Evolutionary conservation across 2,329 filamentous ascomycete species (phyloP), one percentile per base, ranked within the genome.

Genomic region (Penicillium brasilianum): DNA sequence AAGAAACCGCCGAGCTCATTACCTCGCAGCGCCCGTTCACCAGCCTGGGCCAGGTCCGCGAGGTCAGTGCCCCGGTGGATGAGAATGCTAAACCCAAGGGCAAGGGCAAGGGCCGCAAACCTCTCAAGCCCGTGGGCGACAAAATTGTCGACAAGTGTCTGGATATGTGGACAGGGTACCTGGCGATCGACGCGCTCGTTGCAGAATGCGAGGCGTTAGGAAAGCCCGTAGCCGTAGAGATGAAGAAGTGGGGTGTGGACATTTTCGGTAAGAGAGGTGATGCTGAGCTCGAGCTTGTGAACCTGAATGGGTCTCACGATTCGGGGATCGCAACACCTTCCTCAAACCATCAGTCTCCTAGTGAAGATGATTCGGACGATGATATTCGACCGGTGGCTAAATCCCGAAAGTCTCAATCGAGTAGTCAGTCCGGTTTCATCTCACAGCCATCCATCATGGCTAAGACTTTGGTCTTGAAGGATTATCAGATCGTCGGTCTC

Each of bases 401-500:
- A 8, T 73, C 75, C 13, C 70, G 73, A 16, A 78, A 80, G 56
- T 66, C 30, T 56, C 41, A 56, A 11, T 46, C 75, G 22, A 67
- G 59, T 20, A 39, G 39, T 20, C 39, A 60, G 46, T 61, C 62
- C 14, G 76, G 76, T 54, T 81, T 86, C 55, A 78, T 89, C 43
- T 78, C 84, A 36, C 91, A 98, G 74, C 95, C 95, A 0, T 78
- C 83, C 4, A 85, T 89, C 55, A 95, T 99, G 91, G 85, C 87
- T 32, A 83, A 89, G 0, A 85, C 90, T 57, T 85, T 94, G 58
- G 82, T 85, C 41, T 88, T 99, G 82, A 97, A 98, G 74, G 89
- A 95, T 37, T 98, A 97, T 72, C 95, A 99, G 74, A 80, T 98
- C 20, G 92, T 96, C 32, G 95, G 95, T 4, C 84, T 99, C 55